Conservation (phyloP, 2,329 filamentous ascomycete genomes). For the Endocalyx cinctus region DNA sequence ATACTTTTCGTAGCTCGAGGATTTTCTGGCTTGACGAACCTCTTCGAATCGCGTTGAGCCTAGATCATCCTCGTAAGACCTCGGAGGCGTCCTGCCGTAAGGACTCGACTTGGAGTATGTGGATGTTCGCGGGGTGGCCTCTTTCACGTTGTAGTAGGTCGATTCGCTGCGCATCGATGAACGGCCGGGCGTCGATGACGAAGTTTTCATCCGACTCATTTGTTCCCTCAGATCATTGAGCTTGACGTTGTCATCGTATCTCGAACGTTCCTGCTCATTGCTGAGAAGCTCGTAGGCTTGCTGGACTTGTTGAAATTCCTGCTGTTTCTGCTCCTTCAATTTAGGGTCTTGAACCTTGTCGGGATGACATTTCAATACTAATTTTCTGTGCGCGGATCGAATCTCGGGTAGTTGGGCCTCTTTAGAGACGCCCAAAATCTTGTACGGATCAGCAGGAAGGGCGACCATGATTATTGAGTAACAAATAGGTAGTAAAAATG, state of each 20-base stretch:
- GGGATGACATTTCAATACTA: slow-evolving; percentile 83
- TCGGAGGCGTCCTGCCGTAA: slow-evolving; percentile 29
- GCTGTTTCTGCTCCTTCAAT: slow-evolving; percentile 71
- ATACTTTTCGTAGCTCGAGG: slow-evolving; percentile 40
- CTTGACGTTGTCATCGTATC: slow-evolving; percentile 74
- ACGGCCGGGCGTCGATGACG: neutral
- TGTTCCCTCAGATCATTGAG: slow-evolving; percentile 59
- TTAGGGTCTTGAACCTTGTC: slow-evolving; percentile 82
- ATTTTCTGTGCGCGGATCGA: slow-evolving; percentile 75
- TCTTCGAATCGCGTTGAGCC: slow-evolving; percentile 37
- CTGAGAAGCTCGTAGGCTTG: slow-evolving; percentile 87
- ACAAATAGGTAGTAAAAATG: slow-evolving; percentile 8
- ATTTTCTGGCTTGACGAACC: slow-evolving; percentile 36
- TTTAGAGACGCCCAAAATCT: slow-evolving; percentile 66
- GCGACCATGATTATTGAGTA: slow-evolving; percentile 40
- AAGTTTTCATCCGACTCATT: slow-evolving; percentile 33
- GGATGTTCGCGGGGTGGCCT: slow-evolving; percentile 43
- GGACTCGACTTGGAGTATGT: slow-evolving; percentile 31
- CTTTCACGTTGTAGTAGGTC: slow-evolving; percentile 48
- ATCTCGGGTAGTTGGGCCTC: slow-evolving; percentile 69
- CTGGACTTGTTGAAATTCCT: slow-evolving; percentile 89
- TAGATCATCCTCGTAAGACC: slow-evolving; percentile 46
- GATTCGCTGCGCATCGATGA: slow-evolving; percentile 25
- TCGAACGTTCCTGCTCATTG: slow-evolving; percentile 65
- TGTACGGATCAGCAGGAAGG: slow-evolving; percentile 71